These are phyloP conservation scores for Huntiella decipiens DNA, from an alignment of 2,329 filamentous ascomycete species.

Conservation along the genomic window DNA sequence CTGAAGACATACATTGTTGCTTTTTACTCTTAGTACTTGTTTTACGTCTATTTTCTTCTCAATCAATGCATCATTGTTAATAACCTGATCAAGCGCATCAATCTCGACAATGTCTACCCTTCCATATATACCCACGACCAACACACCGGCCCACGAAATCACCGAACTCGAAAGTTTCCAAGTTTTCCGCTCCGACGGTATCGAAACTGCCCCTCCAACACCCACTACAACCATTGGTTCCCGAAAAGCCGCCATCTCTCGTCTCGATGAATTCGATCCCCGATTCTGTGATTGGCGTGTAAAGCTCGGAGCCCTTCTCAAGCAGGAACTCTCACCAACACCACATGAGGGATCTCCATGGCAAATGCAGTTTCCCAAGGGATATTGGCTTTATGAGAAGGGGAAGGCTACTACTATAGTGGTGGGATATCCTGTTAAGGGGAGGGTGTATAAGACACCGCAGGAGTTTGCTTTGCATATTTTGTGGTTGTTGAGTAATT, in stretches of 20 bases:
- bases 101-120: too few species aligned
- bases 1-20: too few species aligned
- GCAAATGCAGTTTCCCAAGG: slow-evolving; percentile 26
- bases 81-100: too few species aligned
- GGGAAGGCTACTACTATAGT: slow-evolving; percentile 31
- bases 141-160: not conserved
- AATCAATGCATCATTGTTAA: too few species aligned
- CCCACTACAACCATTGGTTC: slow-evolving; percentile 10
- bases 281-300: slow-evolving; percentile 26
- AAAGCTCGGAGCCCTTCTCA: slow-evolving; percentile 26
- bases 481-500: slow-evolving; percentile 31
- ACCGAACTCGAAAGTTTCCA: slow-evolving; percentile 22
- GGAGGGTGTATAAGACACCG: slow-evolving; percentile 31
- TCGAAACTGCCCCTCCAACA: slow-evolving; percentile 22
- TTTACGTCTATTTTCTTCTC: too few species aligned
- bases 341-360: slow-evolving; percentile 22
- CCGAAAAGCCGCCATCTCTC: slow-evolving; percentile 23
- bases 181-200: slow-evolving; percentile 27
- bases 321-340: slow-evolving; percentile 25
- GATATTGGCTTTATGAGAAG: slow-evolving; percentile 29
- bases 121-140: too few species aligned
- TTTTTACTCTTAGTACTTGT: too few species aligned
- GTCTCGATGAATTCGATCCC: slow-evolving; percentile 24
- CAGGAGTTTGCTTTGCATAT: slow-evolving; percentile 34
- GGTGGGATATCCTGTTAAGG: slow-evolving; percentile 29